Evolutionary conservation across 164 flowering plant species (phyloP), one percentile per base, ranked within the genome.

Genomic region (Platanus orientalis): DNA sequence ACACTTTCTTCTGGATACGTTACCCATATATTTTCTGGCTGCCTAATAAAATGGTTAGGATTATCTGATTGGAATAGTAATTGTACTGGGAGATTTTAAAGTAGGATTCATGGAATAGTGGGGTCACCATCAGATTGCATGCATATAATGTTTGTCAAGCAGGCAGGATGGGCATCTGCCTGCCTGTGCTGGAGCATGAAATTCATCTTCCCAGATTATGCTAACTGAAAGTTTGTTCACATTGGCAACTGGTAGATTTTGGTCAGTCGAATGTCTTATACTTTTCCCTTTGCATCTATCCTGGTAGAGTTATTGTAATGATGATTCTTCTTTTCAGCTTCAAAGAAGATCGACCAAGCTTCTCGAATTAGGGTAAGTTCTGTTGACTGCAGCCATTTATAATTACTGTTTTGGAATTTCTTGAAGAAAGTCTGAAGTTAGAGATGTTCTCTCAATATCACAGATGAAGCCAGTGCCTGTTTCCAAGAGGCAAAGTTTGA

Each of bases 351-450:
- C 36, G 83, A 69, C 16, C 20, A 59, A 60, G 65, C 75, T 62
- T 76, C 79, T 66, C 70, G 52, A 57, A 62, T 62, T 60, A 80
- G 60, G 82, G 92, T 81, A 75, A 62, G 72, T 54, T 69, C 29
- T 64, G 34, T 50, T 51, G 1, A 47, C 63, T 16, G 30, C 14
- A 20, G 6, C 9, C 12, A 4, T 67, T 48, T 17, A 13, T 27
- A 14, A 7, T 52, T 12, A 5, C 12, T 44, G 26, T 51, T 65
- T 42, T 56, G 39, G 29, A 27, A 39, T 54, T 52, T 56, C 34
- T 21, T 28, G 28, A 21, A 42, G 54, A 29, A 36, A 34, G 7
- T 19, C 65, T 36, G 7, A 62, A 52, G 29, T 49, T 60, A 11
- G 23, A n/a, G n/a, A n/a, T n/a, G n/a, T 6, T 21, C 50, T 53